Evolutionary conservation across 2,329 filamentous ascomycete species (phyloP).

Genomic region (Fusarium sp.): DNA sequence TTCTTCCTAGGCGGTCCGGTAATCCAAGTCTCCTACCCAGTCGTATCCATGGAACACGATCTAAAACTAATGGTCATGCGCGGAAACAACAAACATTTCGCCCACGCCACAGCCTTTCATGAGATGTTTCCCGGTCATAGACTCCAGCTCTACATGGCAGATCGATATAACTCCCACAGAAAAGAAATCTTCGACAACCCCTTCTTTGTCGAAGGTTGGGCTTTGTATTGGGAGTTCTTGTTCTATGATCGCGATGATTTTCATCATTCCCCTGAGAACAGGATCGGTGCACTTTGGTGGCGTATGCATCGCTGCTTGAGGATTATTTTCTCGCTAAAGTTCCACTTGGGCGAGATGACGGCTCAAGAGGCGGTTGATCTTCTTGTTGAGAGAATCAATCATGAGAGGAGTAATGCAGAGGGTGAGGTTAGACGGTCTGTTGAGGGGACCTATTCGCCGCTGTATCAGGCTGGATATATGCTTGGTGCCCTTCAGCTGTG

Average conservation of each 20-base stretch:
- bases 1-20: slow-evolving; percentile 27
- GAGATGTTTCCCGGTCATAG: slow-evolving; percentile 33
- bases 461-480: slow-evolving; percentile 35
- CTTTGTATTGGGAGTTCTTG: slow-evolving; percentile 35
- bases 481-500: slow-evolving; percentile 24
- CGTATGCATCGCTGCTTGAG: slow-evolving; percentile 29
- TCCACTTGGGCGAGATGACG: slow-evolving; percentile 31
- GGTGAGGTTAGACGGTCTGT: slow-evolving; percentile 29
- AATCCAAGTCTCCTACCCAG: slow-evolving; percentile 27
- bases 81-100: slow-evolving; percentile 30
- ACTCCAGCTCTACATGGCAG: slow-evolving; percentile 30
- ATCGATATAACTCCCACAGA: slow-evolving; percentile 25
- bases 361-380: slow-evolving; percentile 30
- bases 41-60: slow-evolving; percentile 26
- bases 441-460: slow-evolving; percentile 25
- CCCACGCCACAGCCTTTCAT: slow-evolving; percentile 20
- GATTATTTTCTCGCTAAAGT: slow-evolving; percentile 21
- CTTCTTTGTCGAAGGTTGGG: slow-evolving; percentile 32
- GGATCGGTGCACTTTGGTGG: slow-evolving; percentile 34
- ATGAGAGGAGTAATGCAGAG: slow-evolving; percentile 30
- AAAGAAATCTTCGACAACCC: slow-evolving; percentile 30
- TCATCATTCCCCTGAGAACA: slow-evolving; percentile 20
- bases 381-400: slow-evolving; percentile 5
- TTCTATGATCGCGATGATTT: slow-evolving; percentile 28
- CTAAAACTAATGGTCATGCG: slow-evolving; percentile 34